phyloP scores from a whole-genome alignment of 2,329 filamentous ascomycete genomes.

The Shiraia sp. region DNA sequence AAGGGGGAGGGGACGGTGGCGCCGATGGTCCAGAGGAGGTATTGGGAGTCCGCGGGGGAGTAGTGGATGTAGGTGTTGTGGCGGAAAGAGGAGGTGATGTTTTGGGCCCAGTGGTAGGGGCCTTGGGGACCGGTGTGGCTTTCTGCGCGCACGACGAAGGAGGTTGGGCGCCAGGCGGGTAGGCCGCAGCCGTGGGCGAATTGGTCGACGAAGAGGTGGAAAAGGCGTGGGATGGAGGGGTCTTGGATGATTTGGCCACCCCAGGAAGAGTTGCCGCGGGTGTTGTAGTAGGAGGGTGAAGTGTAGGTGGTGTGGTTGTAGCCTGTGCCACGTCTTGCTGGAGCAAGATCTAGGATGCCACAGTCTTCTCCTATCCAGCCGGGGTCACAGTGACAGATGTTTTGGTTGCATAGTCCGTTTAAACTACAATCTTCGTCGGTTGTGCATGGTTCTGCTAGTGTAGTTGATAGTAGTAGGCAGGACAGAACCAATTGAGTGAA shows the following conservation, averaged over 20 bases:
- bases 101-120: constrained; percentile 49
- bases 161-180: constrained; percentile 53
- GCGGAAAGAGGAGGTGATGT: constrained; percentile 49
- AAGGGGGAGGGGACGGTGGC: constrained; percentile 35
- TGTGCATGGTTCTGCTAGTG: too few species aligned
- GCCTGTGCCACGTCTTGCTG: constrained; percentile 47
- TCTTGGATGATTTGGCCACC: constrained; percentile 54
- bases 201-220: constrained; percentile 53
- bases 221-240: constrained; percentile 40
- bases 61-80: constrained; percentile 54
- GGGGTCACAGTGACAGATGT: constrained; percentile 38
- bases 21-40: constrained; percentile 54
- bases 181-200: constrained; percentile 54
- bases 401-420: constrained; percentile 42
- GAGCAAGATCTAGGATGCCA: constrained; percentile 50
- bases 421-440: constrained; percentile 47
- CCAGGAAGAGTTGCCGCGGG: constrained; percentile 52
- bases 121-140: constrained; percentile 50
- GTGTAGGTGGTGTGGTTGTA: constrained; percentile 51
- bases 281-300: constrained; percentile 13
- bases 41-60: constrained; percentile 50
- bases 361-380: constrained; percentile 54
- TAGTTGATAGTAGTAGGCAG: too few species aligned
- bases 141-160: constrained; percentile 52
- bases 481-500: too few species aligned